Percentiles rank a stretch among this genome's conserved stretches.
Conservation (phyloP, 1,139 yeast species). For the Wickerhamomyces sp. region DNA sequence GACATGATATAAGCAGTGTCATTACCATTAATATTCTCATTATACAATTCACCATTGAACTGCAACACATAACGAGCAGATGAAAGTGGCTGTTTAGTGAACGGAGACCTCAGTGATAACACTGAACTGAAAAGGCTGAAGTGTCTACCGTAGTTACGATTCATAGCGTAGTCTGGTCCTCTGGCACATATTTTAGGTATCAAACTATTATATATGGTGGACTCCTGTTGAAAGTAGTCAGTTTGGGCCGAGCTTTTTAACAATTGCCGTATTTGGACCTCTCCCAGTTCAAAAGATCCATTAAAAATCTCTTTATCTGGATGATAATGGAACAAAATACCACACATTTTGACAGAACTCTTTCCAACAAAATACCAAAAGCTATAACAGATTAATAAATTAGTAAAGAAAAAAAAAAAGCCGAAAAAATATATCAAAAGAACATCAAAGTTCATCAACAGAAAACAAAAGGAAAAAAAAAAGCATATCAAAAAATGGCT, state of each 20-base stretch:
- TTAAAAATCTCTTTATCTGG: constrained; percentile 4
- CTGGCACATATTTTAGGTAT: constrained; percentile 43
- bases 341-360: constrained; percentile 39
- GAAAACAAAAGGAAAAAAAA: constrained; percentile 6
- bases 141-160: constrained; percentile 10
- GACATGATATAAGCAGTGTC: constrained; percentile 45
- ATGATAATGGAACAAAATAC: constrained; percentile 33
- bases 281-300: constrained; percentile 19
- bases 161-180: constrained; percentile 49
- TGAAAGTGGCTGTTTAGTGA: constrained; percentile 62
- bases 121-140: constrained; percentile 59
- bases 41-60: constrained; percentile 88
- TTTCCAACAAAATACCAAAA: no score
- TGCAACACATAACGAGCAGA: constrained; percentile 45
- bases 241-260: not conserved
- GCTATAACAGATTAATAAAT: no score
- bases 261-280: constrained; percentile 14
- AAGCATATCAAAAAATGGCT: not conserved
- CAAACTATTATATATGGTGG: constrained; percentile 26
- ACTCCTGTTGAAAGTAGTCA: not conserved
- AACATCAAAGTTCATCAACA: not conserved
- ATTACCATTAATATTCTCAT: constrained; percentile 44
- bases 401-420: no score
- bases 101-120: constrained; percentile 72
- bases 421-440: not conserved